Base-by-base conservation (phyloP, 202 grass and related monocot genomes). In the Dendrocalamus latiflorus region DNA sequence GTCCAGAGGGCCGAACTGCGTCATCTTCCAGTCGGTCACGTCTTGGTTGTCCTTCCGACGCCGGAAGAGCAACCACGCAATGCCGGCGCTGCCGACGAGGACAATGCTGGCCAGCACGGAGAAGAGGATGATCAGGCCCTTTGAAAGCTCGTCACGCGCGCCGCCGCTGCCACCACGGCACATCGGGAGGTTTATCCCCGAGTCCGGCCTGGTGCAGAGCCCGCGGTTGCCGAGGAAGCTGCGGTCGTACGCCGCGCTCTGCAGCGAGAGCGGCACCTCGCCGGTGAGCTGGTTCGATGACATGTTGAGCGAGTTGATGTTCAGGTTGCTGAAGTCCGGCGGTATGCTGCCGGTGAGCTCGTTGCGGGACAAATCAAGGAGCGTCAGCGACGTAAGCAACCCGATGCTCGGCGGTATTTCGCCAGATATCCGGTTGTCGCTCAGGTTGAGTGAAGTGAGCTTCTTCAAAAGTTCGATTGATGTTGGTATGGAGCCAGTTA, bases 251-350 rank as follows among this genome's bases (percentile, higher is more conserved):
- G 68, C 92, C 68, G 81, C n/a, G n/a, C n/a, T n/a, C n/a, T n/a
- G n/a, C n/a, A n/a, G n/a, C n/a, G n/a, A n/a, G n/a, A n/a, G n/a
- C 66, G 5, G 33, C n/a, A n/a, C n/a, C n/a, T n/a, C n/a, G n/a
- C n/a, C n/a, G n/a, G n/a, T n/a, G n/a, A n/a, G n/a, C n/a, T 91
- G 51, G 71, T 97, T 97, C 1, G 37, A 84, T 1, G 94, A 94
- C 24, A 97, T 8, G 72, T 94, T 91, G 24, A 97, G 78, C 8
- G 0, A 0, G 41, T 33, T 86, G 60, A 88, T 22, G n/a, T 84
- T 82, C 33, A 79, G 24, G 33, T 80, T 86, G 48, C 38, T 62
- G 4, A 97, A 53, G 17, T 97, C 75, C 4, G 43, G 25, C 0
- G 94, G 94, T 42, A 97, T 93, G 58, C 28, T 36, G 18, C 94